Conservation (phyloP, 805 yeast species). For the Hyphopichia homilentoma region DNA sequence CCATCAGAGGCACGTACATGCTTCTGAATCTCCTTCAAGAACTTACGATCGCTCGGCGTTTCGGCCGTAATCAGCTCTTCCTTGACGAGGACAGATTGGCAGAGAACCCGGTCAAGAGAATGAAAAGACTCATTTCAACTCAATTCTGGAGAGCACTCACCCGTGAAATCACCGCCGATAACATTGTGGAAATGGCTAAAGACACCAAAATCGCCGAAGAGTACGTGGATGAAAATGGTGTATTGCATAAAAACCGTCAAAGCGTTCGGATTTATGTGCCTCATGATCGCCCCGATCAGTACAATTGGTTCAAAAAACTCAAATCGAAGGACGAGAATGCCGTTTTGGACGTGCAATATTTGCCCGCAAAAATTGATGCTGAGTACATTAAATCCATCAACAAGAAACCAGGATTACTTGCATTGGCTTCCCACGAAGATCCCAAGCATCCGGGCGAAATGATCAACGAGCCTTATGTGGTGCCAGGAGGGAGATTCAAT, state of each 20-base stretch:
- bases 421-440: slow-evolving; percentile 67
- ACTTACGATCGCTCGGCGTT: slow-evolving; percentile 76
- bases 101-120: slow-evolving; percentile 82
- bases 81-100: slow-evolving; percentile 79
- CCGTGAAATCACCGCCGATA: slow-evolving; percentile 59
- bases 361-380: slow-evolving; percentile 74
- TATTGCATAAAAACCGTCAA: slow-evolving; percentile 38
- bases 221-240: slow-evolving; percentile 27
- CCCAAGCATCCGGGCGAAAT: slow-evolving; percentile 49
- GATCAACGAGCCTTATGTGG: slow-evolving; percentile 79
- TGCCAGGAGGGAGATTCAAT: slow-evolving; percentile 96
- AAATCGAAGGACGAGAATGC: slow-evolving; percentile 52
- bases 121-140: slow-evolving; percentile 66
- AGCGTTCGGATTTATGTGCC: slow-evolving; percentile 81
- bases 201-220: slow-evolving; percentile 74
- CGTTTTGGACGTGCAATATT: slow-evolving; percentile 66
- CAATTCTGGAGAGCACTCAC: slow-evolving; percentile 82
- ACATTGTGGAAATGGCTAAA: slow-evolving; percentile 64
- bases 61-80: slow-evolving; percentile 73
- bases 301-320: slow-evolving; percentile 56
- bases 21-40: slow-evolving; percentile 83
- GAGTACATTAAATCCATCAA: slow-evolving; percentile 75
- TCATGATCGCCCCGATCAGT: slow-evolving; percentile 63
- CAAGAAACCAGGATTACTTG: slow-evolving; percentile 79
- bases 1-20: slow-evolving; percentile 86